Conservation (phyloP, 2,329 filamentous ascomycete species). For the Diatrype stigma region DNA sequence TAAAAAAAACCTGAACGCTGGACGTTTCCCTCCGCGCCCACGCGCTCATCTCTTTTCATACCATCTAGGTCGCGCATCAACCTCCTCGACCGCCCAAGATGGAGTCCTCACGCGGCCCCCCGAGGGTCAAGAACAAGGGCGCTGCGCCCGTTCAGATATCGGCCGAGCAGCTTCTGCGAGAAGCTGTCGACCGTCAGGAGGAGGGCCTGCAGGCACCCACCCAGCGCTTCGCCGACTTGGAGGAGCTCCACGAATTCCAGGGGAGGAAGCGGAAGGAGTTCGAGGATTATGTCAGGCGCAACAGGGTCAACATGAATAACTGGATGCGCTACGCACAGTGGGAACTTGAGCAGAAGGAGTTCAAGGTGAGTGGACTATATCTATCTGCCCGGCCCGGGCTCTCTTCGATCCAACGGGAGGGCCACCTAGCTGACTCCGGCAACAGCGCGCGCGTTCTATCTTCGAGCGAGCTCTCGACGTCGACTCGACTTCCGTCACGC, state of each 20-base stretch:
- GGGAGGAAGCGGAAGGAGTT: constrained; percentile 94
- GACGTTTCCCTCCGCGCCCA: neutral
- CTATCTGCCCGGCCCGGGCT: too few relatives aligned
- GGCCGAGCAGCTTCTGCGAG: constrained; percentile 92
- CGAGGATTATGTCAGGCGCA: constrained; percentile 94
- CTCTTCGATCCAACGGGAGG: too few relatives aligned
- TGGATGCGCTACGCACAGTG: constrained; percentile 98
- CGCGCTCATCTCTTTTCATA: neutral
- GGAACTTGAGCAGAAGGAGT: constrained; percentile 98
- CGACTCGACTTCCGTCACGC: constrained; percentile 75
- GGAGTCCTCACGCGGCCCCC: constrained; percentile 87
- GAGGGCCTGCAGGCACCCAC: constrained; percentile 82
- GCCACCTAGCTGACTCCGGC: neutral
- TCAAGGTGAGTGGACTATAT: constrained; percentile 43
- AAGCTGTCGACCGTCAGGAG: constrained; percentile 96
- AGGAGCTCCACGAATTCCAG: constrained; percentile 97
- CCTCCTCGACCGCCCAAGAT: constrained; percentile 46
- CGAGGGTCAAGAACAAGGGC: constrained; percentile 98
- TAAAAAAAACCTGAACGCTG: too few relatives aligned
- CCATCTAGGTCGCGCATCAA: neutral
- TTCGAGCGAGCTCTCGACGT: constrained; percentile 95
- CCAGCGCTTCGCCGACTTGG: constrained; percentile 90
- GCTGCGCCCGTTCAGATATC: constrained; percentile 87
- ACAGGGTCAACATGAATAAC: constrained; percentile 94
- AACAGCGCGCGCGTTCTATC: constrained; percentile 74